These are phyloP conservation scores for Talinum fruticosum DNA, from an alignment of 148 eudicot genomes.

Conservation along the genomic window DNA sequence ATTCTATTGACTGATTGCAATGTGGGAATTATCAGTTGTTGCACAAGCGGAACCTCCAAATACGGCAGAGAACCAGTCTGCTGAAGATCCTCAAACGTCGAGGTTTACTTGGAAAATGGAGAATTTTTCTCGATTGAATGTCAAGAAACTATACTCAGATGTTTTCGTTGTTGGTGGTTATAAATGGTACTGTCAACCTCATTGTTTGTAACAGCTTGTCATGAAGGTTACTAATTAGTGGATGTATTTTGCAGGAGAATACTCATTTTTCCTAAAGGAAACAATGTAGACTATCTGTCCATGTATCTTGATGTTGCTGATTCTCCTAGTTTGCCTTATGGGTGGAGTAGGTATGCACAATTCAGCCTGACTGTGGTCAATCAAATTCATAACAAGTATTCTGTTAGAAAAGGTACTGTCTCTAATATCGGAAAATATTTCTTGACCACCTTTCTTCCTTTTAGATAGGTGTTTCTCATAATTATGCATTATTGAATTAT, in stretches of 20 bases:
- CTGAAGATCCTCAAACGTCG: conserved; percentile 69
- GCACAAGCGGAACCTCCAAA: conserved; percentile 48
- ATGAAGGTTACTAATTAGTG: conserved; percentile 9
- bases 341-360: conserved; percentile 99
- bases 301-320: conserved; percentile 95
- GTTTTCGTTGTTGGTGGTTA: conserved; percentile 71
- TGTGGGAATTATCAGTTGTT: conserved; percentile 31
- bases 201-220: neutral
- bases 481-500: neutral
- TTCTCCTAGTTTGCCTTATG: conserved; percentile 75
- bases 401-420: conserved; percentile 68
- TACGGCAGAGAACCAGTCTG: conserved; percentile 54
- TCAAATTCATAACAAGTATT: conserved; percentile 66
- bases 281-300: conserved; percentile 87
- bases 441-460: neutral
- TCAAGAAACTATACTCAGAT: conserved; percentile 82
- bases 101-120: conserved; percentile 87
- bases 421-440: neutral
- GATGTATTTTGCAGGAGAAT: conserved; percentile 61
- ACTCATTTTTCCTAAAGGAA: conserved; percentile 88
- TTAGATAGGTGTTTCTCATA: neutral
- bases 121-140: conserved; percentile 60
- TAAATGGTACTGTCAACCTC: conserved; percentile 59
- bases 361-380: conserved; percentile 78
- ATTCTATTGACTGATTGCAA: conserved; percentile 13